Evolutionary conservation across 345 rosid genomes (phyloP), one percentile per base, ranked within the genome.

Genomic region (Psidium friedrichsthalianum): DNA sequence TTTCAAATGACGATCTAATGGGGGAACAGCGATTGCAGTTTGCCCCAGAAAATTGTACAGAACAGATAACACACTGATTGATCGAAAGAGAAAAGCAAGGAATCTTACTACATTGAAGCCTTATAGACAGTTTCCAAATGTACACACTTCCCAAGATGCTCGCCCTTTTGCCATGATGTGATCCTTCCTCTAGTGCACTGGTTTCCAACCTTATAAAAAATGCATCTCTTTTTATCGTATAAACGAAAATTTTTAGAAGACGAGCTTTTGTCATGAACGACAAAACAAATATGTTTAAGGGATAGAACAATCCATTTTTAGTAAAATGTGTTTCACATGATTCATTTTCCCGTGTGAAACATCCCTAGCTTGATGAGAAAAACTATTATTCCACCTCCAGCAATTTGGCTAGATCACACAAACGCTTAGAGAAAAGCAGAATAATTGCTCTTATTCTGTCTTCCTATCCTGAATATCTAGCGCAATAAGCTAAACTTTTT

Each of bases 131-230:
- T 83, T 83, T 44, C 91, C 91, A 57, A 90, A 90, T 18, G 92
- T n/a, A 89, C 15, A 91, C 92, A 52, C 92, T 78, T 18, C 92
- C 92, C 54, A 90, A 74, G 51, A 87, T n/a, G 88, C 64, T 90
- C 90, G 53, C 92, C 92, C 89, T 89, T 90, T 76, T 83, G 82
- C 92, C 92, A 90, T 6, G 80, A 82, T 18, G 24, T 21, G 40
- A 86, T 89, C 52, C 10, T 84, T 55, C 86, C 52, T n/a, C 78
- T 84, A n/a, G 44, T 52, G 55, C 54, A 83, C 83, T 18, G 80
- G 82, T n/a, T n/a, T 85, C 86, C 32, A 61, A 36, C 6, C 40
- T 74, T 20, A 36, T 36, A 36, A 36, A 36, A 36, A 36, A 36
- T 36, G 36, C 2, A 36, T 36, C 36, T n/a, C n/a, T n/a, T 36